Evolutionary conservation across 2,329 filamentous ascomycete genomes (phyloP), one percentile per base, ranked within the genome.

Genomic region (Chalaropsis thielavioides): DNA sequence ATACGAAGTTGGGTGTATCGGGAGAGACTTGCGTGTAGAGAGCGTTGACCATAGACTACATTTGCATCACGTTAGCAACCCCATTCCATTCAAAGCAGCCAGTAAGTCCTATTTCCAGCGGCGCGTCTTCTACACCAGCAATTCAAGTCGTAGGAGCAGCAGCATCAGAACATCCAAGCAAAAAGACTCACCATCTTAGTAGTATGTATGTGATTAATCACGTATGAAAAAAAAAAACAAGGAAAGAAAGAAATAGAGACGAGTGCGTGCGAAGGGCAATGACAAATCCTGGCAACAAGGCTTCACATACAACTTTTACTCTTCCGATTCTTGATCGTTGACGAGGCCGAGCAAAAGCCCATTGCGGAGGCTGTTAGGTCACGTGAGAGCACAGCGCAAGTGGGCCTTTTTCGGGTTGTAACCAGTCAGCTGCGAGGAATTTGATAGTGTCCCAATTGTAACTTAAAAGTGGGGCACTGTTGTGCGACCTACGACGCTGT

Each of bases 21-120:
- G 27, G 35, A 27, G 17, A 35, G 69, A 79, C 80, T 77, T 81
- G 79, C 82, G 83, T 82, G 80, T 84, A 84, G 74, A 90, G 71
- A 73, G 77, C 72, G 74, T 72, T 73, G 74, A 75, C 74, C 73
- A 72, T 67, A 68, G 74, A 72, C 75, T 78, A 71, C 10, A 44
- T 38, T 61, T 46, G 44, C 61, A 65, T 68, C 22, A 64, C n/a
- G 41, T 64, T 51, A 64, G 63, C 31, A 58, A 64, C 19, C 22
- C 38, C n/a, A 19, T 22, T 13, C 22, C n/a, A 22, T 15, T 13
- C 19, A 19, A 38, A 2, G 24, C 56, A n/a, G 61, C 31, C 27
- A 51, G 27, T 40, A 19, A 24, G 19, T 38, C 22, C 15, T 62
- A n/a, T 31, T 49, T 49, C 17, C 19, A 6, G 40, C 15, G 17